Base-by-base conservation (phyloP, 768 basidiomycete genomes). In the Suillus spraguei region DNA sequence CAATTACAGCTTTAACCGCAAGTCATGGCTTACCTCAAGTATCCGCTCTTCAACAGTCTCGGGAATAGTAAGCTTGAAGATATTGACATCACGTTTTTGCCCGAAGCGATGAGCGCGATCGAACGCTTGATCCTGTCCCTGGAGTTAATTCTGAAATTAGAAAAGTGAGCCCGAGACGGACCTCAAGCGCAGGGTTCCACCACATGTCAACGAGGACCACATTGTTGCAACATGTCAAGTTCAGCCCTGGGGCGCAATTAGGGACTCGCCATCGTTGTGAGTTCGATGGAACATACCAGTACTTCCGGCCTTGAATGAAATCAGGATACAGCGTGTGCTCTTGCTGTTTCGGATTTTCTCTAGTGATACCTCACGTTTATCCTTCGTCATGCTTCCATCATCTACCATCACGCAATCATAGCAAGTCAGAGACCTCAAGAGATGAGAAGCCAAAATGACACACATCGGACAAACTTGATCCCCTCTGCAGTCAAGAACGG, bases 221-320 rank as follows among this genome's bases (percentile, higher is more conserved):
- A 67, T 97, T 94, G 74, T 95, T 97, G 77, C 96, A 98, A 42
- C 88, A 89, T 0, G 94, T 95, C 69, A 98, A 73, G 72, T 98
- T 97, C 52, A 98, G 84, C 52, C 95, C 94, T 87, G 66, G 24
- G 63, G 50, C 24, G 33, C 35, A 56, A 2, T 32, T 60, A 63
- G 60, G 28, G 36, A 55, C 46, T 24, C 17, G 39, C 6, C 17
- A 13, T 41, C 56, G 41, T 17, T 17, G 17, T 32, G 39, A 41
- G 17, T 41, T 32, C 11, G 28, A 41, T 33, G 35, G 13, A 39
- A 76, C 81, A 60, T 69, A 92, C 94, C 94, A n/a, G 91, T 94
- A 70, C 92, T 92, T 5, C 95, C 95, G 35, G 95, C 95, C 74
- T 96, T 97, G 85, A 98, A 96, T 0, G 95, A 97, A 66, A 99